Evolutionary conservation across 164 flowering plant species (phyloP).

Genomic region (Sedum album): DNA sequence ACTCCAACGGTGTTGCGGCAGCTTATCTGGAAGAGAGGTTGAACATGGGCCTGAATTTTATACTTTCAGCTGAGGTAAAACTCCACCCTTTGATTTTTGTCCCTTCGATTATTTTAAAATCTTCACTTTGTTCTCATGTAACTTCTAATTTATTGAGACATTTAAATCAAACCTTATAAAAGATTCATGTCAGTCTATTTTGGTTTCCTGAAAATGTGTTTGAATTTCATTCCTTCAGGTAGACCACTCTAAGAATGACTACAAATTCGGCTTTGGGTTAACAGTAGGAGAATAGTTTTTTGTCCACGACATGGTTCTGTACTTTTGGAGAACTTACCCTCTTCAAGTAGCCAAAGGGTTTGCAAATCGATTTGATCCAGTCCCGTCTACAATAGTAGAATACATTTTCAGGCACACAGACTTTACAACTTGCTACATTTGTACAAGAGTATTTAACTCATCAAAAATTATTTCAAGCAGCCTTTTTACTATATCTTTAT

Average conservation of each 20-base stretch:
- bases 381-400: not conserved
- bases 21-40: conserved; percentile 83
- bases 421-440: not conserved
- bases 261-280: conserved; percentile 93
- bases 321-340: not conserved
- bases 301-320: not conserved
- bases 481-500: no score
- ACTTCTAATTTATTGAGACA: not conserved
- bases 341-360: not conserved
- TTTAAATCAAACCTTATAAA: not conserved
- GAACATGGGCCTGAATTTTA: conserved; percentile 76
- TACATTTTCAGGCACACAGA: not conserved
- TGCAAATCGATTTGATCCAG: not conserved
- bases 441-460: not conserved
- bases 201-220: not conserved
- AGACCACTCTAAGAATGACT: conserved; percentile 88
- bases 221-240: conserved; percentile 38
- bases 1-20: conserved; percentile 71
- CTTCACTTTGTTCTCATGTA: no score
- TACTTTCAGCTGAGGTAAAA: conserved; percentile 91
- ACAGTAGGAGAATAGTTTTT: conserved; percentile 21
- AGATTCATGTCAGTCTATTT: not conserved
- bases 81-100: not conserved
- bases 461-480: not conserved
- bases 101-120: no score